phyloP scores from a whole-genome alignment of 306 rosid genomes.

The Adenanthera pavonina region DNA sequence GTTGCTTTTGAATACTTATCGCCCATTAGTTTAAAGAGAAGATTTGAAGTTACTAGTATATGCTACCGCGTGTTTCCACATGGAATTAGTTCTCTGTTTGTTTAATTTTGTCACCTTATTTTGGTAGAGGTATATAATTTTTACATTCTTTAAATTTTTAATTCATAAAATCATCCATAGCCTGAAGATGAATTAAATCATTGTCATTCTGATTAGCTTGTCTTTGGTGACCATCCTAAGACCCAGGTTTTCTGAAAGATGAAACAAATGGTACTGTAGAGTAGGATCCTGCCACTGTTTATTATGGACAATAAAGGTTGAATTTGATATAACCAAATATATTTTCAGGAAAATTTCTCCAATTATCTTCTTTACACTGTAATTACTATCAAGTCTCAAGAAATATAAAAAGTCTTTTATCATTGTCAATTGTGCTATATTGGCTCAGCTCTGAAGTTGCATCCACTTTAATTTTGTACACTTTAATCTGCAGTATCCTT shows the following conservation, averaged over 20 bases:
- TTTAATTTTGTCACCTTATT: conserved; percentile 7
- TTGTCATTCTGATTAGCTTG: not conserved
- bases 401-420: conserved; percentile 12
- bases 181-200: not conserved
- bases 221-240: not conserved
- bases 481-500: not conserved
- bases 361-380: not conserved
- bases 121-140: not conserved
- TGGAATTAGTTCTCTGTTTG: not conserved
- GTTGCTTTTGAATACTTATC: not conserved
- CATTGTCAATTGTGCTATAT: not conserved
- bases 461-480: not conserved
- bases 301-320: not conserved
- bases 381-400: not conserved
- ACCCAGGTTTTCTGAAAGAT: not conserved
- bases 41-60: not conserved
- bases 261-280: not conserved
- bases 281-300: not conserved
- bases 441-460: not conserved
- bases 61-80: not conserved
- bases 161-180: not conserved
- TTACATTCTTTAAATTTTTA: not conserved
- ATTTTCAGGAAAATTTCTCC: not conserved
- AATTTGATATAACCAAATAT: not conserved
- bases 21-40: not conserved